These are phyloP conservation scores for Codiaeum variegatum DNA, from an alignment of 441 rosid species.

Conservation along the genomic window DNA sequence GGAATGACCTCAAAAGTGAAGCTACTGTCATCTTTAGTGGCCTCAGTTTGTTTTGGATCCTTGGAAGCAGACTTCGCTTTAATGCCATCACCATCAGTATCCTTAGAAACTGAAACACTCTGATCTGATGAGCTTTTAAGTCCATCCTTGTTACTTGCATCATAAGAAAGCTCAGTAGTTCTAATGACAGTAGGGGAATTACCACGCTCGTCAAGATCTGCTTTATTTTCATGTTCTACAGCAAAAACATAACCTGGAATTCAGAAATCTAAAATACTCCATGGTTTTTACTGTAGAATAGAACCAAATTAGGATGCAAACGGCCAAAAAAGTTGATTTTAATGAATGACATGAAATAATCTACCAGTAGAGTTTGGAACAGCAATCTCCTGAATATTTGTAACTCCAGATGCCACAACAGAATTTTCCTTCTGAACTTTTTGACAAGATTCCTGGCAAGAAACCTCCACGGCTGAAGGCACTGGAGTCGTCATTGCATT, in stretches of 20 bases:
- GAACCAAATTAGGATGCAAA: not conserved
- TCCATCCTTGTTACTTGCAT: slow-evolving; percentile 34
- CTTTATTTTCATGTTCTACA: slow-evolving; percentile 33
- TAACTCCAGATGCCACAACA: slow-evolving; percentile 26
- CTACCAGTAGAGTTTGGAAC: slow-evolving; percentile 27
- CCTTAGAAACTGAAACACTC: slow-evolving; percentile 29
- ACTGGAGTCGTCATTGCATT: slow-evolving; percentile 15
- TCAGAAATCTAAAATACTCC: slow-evolving; percentile 29
- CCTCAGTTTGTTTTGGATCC: slow-evolving; percentile 37
- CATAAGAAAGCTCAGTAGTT: slow-evolving; percentile 39
- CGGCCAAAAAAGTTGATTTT: not conserved
- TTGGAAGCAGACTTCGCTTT: slow-evolving; percentile 31
- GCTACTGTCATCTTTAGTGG: slow-evolving; percentile 46
- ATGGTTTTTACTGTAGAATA: slow-evolving; percentile 8
- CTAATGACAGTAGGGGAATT: slow-evolving; percentile 42
- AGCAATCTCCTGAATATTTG: slow-evolving; percentile 22
- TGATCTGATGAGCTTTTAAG: slow-evolving; percentile 34
- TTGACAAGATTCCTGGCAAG: slow-evolving; percentile 16
- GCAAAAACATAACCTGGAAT: slow-evolving; percentile 29
- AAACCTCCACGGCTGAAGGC: slow-evolving; percentile 25
- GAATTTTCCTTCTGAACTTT: slow-evolving; percentile 23
- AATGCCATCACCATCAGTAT: slow-evolving; percentile 24
- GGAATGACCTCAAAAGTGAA: slow-evolving; percentile 54
- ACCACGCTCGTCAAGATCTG: slow-evolving; percentile 38
- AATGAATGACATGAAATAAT: slow-evolving; percentile 11